Percentiles rank a stretch among this genome's conserved stretches.
phyloP scores from a whole-genome alignment of 176 grass and related monocot species.

The Secale cereale region DNA sequence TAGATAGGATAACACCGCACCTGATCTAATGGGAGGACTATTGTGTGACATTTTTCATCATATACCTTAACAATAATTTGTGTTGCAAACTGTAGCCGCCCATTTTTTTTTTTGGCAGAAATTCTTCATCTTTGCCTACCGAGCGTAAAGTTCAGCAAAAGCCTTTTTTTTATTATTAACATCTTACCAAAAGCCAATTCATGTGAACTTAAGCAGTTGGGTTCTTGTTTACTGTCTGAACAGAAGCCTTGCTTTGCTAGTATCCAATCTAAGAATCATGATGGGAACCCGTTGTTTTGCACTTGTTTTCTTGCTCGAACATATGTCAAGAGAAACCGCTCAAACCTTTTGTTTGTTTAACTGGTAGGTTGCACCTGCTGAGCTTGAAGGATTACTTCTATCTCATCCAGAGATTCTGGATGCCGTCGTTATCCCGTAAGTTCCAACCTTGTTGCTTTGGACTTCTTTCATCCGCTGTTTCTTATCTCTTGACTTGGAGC shows the following conservation, averaged over 20 bases:
- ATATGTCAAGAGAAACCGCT: background rate
- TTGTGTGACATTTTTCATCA: background rate
- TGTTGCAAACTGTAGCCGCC: background rate
- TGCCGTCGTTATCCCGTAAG: slow-evolving; percentile 93
- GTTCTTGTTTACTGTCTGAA: background rate
- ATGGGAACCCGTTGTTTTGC: background rate
- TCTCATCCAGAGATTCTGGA: slow-evolving; percentile 86
- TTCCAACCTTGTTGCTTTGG: background rate
- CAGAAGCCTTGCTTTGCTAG: background rate
- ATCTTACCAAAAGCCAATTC: background rate
- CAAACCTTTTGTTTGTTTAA: background rate
- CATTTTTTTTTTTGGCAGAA: background rate
- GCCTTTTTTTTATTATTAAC: background rate
- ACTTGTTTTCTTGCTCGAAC: background rate
- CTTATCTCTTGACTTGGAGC: background rate
- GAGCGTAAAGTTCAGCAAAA: background rate
- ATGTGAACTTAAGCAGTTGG: background rate
- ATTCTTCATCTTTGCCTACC: background rate
- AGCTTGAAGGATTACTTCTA: slow-evolving; percentile 88
- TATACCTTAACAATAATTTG: background rate
- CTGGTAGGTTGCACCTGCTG: slow-evolving; percentile 84
- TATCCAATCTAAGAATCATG: background rate
- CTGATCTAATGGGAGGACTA: background rate
- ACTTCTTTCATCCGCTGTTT: background rate
- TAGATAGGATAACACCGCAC: background rate